These are phyloP conservation scores for Coniosporium uncinatum DNA, from an alignment of 2,329 filamentous ascomycete genomes.

Conservation along the genomic window DNA sequence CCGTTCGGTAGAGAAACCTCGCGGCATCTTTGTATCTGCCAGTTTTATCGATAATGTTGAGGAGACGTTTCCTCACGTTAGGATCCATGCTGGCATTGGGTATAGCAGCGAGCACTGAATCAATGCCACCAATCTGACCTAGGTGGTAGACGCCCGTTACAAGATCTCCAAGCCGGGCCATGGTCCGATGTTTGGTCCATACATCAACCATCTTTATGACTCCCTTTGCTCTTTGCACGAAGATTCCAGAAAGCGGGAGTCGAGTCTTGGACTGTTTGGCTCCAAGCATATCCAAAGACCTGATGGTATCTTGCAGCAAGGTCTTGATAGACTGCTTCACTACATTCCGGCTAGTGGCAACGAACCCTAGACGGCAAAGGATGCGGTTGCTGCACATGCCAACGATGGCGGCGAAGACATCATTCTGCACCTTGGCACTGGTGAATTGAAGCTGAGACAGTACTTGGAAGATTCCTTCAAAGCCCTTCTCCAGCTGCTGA, in stretches of 20 bases:
- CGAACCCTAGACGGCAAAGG: not conserved
- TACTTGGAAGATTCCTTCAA: not conserved
- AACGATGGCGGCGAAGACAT: not conserved
- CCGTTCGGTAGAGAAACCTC: slow-evolving; percentile 9
- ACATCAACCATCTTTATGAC: slow-evolving; percentile 8
- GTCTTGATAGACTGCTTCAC: not conserved
- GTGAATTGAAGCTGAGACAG: not conserved
- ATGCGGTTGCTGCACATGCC: not conserved
- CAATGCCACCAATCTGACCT: slow-evolving; percentile 2
- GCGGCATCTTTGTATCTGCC: slow-evolving; percentile 13
- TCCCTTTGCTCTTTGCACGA: slow-evolving; percentile 9
- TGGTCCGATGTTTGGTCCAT: slow-evolving; percentile 10
- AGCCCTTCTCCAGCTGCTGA: not conserved
- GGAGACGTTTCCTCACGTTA: slow-evolving; percentile 2
- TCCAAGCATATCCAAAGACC: not conserved
- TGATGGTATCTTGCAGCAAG: not conserved
- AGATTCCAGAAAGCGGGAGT: not conserved
- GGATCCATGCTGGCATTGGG: slow-evolving; percentile 10
- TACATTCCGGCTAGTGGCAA: not conserved
- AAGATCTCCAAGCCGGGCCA: slow-evolving; percentile 4
- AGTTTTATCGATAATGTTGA: slow-evolving; percentile 3
- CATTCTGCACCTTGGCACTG: not conserved
- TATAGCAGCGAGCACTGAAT: slow-evolving; percentile 5
- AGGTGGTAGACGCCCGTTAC: not conserved
- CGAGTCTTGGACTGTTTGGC: not conserved